These are phyloP conservation scores for Pachyrhizus erosus DNA, from an alignment of 306 rosid species.

Conservation along the genomic window DNA sequence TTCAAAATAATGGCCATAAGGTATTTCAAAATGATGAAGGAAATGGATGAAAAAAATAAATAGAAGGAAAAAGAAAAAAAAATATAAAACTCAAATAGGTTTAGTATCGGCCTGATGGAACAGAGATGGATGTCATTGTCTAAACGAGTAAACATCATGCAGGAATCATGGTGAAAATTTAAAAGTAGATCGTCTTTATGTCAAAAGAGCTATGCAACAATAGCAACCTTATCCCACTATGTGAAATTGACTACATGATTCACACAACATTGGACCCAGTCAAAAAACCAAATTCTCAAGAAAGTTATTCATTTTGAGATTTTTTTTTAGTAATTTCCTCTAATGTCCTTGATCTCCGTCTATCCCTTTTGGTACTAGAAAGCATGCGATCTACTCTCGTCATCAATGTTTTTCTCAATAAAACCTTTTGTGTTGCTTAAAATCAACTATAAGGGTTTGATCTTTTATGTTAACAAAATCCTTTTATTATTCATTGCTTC, in stretches of 20 bases:
- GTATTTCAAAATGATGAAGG: conserved; percentile 23
- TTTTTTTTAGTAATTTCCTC: not conserved
- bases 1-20: conserved; percentile 22
- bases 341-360: not conserved
- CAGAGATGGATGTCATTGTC: conserved; percentile 6
- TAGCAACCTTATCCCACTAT: not conserved
- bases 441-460: not conserved
- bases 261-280: not conserved
- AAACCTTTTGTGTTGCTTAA: not conserved
- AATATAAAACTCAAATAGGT: conserved; percentile 3
- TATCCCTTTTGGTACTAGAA: too few species aligned
- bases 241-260: not conserved
- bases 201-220: not conserved
- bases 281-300: not conserved
- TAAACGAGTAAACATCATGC: not conserved
- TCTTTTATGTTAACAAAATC: not conserved
- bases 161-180: conserved; percentile 3
- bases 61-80: not conserved
- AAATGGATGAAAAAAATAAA: conserved; percentile 20
- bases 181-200: not conserved
- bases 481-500: not conserved
- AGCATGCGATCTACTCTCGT: too few species aligned
- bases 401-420: too few species aligned
- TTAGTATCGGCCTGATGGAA: conserved; percentile 17
- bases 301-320: not conserved